These are phyloP conservation scores for Metschnikowia sp. DNA, from an alignment of 805 yeast genomes.

Conservation along the genomic window DNA sequence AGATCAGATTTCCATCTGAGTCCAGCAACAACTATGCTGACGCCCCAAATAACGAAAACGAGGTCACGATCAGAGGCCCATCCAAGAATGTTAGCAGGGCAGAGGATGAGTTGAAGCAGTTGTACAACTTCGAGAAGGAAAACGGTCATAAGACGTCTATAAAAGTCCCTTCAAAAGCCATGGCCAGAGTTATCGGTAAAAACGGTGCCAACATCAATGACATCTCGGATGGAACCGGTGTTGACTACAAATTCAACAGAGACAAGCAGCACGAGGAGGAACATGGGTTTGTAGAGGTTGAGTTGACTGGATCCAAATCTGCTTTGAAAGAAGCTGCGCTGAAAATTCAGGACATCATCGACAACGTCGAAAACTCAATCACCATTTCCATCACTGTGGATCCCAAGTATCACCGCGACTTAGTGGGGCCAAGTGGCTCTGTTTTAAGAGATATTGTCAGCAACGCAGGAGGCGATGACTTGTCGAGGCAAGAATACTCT, in stretches of 20 bases:
- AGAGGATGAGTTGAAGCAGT: conserved; percentile 76
- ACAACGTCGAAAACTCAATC: conserved; percentile 60
- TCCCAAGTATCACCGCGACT: conserved; percentile 66
- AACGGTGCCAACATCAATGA: conserved; percentile 80
- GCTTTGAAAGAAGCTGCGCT: conserved; percentile 71
- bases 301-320: conserved; percentile 71
- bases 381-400: conserved; percentile 62
- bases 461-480: conserved; percentile 66
- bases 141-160: conserved; percentile 70
- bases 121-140: conserved; percentile 81
- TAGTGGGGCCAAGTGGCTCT: conserved; percentile 79
- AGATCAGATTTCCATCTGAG: conserved; percentile 67
- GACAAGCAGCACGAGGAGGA: conserved; percentile 44
- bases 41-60: conserved; percentile 50
- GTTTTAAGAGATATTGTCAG: conserved; percentile 68
- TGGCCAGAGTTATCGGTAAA: conserved; percentile 86
- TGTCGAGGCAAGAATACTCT: conserved; percentile 44
- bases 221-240: conserved; percentile 67
- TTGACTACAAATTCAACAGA: conserved; percentile 48
- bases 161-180: conserved; percentile 66
- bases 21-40: conserved; percentile 24
- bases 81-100: conserved; percentile 85
- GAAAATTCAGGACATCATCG: conserved; percentile 59
- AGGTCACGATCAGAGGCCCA: conserved; percentile 78
- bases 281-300: conserved; percentile 56